Evolutionary conservation across 805 yeast species (phyloP).

Genomic region (Myxozyma mucilagina): DNA sequence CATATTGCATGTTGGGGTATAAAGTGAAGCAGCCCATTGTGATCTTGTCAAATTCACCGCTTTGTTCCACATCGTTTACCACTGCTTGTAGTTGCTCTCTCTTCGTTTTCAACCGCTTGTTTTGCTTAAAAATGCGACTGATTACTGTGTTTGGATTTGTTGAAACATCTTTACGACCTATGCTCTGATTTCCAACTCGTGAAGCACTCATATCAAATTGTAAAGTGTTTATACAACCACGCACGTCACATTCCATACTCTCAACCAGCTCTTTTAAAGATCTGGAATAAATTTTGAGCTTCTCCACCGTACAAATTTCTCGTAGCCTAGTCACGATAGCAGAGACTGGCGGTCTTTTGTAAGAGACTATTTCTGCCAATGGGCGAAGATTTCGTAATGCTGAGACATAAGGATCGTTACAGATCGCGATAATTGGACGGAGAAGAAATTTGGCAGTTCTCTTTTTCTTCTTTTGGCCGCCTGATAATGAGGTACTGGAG

Average conservation of each 20-base stretch:
- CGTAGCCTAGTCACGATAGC: slow-evolving; percentile 51
- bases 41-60: slow-evolving; percentile 61
- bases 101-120: slow-evolving; percentile 38
- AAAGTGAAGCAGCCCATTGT: slow-evolving; percentile 65
- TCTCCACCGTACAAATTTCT: slow-evolving; percentile 58
- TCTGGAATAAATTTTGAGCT: slow-evolving; percentile 49
- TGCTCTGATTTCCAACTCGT: slow-evolving; percentile 2
- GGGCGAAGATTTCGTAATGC: slow-evolving; percentile 74
- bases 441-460: slow-evolving; percentile 50
- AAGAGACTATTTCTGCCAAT: slow-evolving; percentile 67
- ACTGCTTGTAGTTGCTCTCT: slow-evolving; percentile 46
- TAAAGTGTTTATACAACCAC: slow-evolving; percentile 79
- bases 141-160: slow-evolving; percentile 68
- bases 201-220: slow-evolving; percentile 56
- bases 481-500: slow-evolving; percentile 3
- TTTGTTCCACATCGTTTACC: slow-evolving; percentile 49
- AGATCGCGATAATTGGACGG: slow-evolving; percentile 88
- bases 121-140: slow-evolving; percentile 59
- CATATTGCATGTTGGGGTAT: slow-evolving; percentile 60
- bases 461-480: slow-evolving; percentile 36
- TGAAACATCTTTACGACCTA: slow-evolving; percentile 56
- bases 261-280: slow-evolving; percentile 65
- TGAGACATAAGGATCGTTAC: slow-evolving; percentile 80
- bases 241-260: slow-evolving; percentile 74
- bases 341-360: slow-evolving; percentile 57